Percentiles rank a stretch among this genome's conserved stretches.
Evolutionary conservation across 2,329 filamentous ascomycete genomes (phyloP).

Genomic region (Rutstroemia sp.): DNA sequence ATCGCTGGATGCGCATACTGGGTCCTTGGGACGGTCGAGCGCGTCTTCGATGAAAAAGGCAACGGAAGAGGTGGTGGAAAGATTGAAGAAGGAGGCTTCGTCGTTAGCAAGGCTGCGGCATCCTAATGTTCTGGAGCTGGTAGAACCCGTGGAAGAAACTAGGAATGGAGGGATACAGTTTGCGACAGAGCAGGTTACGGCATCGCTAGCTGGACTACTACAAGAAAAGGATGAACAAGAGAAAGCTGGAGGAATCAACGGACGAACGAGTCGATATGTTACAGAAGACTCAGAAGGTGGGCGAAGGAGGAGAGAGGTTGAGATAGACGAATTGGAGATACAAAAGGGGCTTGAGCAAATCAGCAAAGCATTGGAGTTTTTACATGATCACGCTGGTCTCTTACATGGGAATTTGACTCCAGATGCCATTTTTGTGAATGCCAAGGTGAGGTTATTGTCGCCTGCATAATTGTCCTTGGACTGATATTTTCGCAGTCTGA

Average conservation of each 20-base stretch:
- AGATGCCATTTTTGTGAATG: slow-evolving; percentile 87
- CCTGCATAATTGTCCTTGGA: slow-evolving; percentile 13
- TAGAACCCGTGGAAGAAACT: slow-evolving; percentile 93
- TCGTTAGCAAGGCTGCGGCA: slow-evolving; percentile 83
- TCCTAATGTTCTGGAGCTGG: slow-evolving; percentile 84
- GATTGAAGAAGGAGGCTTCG: slow-evolving; percentile 85
- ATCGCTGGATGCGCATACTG: slow-evolving; percentile 63
- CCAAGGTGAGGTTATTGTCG: slow-evolving; percentile 56
- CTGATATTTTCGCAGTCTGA: slow-evolving; percentile 58
- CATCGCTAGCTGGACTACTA: slow-evolving; percentile 75
- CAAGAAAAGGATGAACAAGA: slow-evolving; percentile 89
- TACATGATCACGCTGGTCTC: slow-evolving; percentile 89
- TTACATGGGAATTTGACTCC: slow-evolving; percentile 94
- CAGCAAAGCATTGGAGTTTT: slow-evolving; percentile 87
- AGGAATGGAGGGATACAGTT: slow-evolving; percentile 89
- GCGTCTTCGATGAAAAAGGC: slow-evolving; percentile 68
- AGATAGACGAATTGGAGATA: slow-evolving; percentile 95
- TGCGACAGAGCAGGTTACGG: slow-evolving; percentile 84
- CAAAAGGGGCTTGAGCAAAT: slow-evolving; percentile 93
- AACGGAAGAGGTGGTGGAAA: slow-evolving; percentile 84
- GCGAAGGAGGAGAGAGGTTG: slow-evolving; percentile 68
- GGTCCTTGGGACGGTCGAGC: slow-evolving; percentile 53
- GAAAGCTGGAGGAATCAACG: slow-evolving; percentile 56
- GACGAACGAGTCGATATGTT: slow-evolving; percentile 70
- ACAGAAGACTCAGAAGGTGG: slow-evolving; percentile 72